Base-by-base conservation (phyloP, 129 eudicot species). In the Lactuca sativa region DNA sequence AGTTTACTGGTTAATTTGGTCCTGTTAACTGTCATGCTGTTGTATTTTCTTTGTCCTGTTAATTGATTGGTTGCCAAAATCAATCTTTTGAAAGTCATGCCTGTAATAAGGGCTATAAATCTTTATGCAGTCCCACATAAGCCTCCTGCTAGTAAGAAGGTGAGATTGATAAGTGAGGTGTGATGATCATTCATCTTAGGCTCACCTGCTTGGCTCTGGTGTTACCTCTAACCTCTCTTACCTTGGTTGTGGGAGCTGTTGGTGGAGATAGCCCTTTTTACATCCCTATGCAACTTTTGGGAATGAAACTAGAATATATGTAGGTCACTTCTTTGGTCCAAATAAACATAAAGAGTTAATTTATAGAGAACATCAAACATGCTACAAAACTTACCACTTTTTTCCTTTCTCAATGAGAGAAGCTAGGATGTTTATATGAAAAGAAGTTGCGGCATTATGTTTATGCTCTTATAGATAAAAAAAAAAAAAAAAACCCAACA, bases 11-110 rank as follows among this genome's bases (percentile, higher is more conserved):
- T 4, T 43, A 31, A 40, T 25, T 56, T 41, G 65, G 47, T 41
- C 16, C 54, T 70, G 43, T 56, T 56, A 21, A 17, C 18, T 8
- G 72, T n/a, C 56, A 25, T 70, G 63, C 13, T 54, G 37, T 56
- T 68, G 54, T 44, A 70, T 70, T 40, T 9, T 9, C 9, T 25
- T 32, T 56, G 15, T 70, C 31, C 41, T 2, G 21, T 37, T 36
- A 38, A 14, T 48, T 54, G 30, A 40, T 69, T 0, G 14, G 17
- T 37, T 10, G 40, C 74, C 17, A 55, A 55, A 54, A 10, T 31
- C 34, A 64, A 33, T 54, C 14, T 41, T 15, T 64, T 51, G 66
- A 14, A 21, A 36, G 43, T 4, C 15, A 40, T 56, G 40, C 43
- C 15, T 38, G 55, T 56, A 38, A 4, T 56, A 18, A 69, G 48